Conservation (phyloP, 352 stramenopile species). For the Globisporangium sylvaticum region DNA sequence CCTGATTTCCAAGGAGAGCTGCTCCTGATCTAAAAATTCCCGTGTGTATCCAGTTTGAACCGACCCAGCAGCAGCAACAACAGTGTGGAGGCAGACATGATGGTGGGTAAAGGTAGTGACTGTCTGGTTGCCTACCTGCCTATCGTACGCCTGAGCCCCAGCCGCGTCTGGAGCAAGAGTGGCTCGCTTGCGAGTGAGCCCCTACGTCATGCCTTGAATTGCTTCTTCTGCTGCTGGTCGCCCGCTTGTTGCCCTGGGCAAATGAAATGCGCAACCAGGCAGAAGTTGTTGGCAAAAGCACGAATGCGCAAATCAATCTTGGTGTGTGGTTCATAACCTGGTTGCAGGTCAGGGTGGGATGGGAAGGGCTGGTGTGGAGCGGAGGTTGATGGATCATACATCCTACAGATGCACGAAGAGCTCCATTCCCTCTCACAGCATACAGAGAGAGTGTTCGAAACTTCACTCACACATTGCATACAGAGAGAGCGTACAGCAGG, state of each 20-base stretch:
- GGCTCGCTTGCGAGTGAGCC: background rate
- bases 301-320: background rate
- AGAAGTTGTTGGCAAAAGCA: background rate
- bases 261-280: background rate
- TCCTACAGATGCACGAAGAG: background rate
- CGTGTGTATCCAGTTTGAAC: background rate
- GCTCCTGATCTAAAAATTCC: background rate
- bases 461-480: background rate
- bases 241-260: background rate
- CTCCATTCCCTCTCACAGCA: background rate
- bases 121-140: background rate
- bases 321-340: background rate
- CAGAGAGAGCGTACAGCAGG: background rate
- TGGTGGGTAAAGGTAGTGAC: background rate
- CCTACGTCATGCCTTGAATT: background rate
- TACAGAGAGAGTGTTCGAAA: background rate
- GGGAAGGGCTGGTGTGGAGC: too few relatives aligned
- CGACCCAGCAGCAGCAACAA: background rate
- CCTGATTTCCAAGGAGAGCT: background rate
- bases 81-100: background rate
- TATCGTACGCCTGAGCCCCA: background rate
- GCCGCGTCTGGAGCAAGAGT: background rate
- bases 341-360: background rate
- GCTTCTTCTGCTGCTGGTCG: conserved; percentile 5
- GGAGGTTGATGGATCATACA: background rate